Percentiles rank a stretch among this genome's conserved stretches.
Conservation (phyloP, 148 eudicot genomes). For the Nyssa sinensis region DNA sequence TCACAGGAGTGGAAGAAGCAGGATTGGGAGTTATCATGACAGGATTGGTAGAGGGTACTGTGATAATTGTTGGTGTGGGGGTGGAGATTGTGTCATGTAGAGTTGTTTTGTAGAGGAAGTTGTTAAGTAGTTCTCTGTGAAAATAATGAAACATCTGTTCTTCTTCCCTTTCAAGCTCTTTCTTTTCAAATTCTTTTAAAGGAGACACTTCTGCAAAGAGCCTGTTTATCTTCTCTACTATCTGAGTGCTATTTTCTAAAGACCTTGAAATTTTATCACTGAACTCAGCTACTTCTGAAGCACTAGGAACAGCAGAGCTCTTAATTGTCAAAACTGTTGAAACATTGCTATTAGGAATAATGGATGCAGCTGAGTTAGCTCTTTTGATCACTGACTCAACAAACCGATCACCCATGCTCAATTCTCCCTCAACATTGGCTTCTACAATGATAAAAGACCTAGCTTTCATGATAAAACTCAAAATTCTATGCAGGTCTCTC, state of each 20-base stretch:
- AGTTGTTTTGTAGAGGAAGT: conserved; percentile 19
- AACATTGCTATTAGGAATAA: conserved; percentile 13
- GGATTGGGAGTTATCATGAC: conserved; percentile 32
- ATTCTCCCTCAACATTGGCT: conserved; percentile 19
- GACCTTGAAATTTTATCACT: neutral
- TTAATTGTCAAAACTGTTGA: conserved; percentile 18
- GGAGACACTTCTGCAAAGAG: conserved; percentile 25
- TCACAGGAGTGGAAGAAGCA: conserved; percentile 22
- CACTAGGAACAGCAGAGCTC: conserved; percentile 8
- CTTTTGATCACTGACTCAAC: conserved; percentile 9
- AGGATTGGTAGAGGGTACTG: conserved; percentile 55
- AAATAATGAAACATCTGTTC: conserved; percentile 12
- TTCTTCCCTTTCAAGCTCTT: conserved; percentile 19
- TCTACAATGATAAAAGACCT: conserved; percentile 23
- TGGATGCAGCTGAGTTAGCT: conserved; percentile 2
- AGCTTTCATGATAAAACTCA: conserved; percentile 9
- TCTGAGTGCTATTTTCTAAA: neutral
- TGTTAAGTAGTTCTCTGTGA: conserved; percentile 27
- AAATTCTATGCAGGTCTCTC: conserved; percentile 12
- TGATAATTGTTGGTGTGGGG: conserved; percentile 47
- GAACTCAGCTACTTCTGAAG: conserved; percentile 15
- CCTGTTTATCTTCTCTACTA: neutral
- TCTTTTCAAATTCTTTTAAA: conserved; percentile 1
- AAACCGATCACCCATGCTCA: conserved; percentile 7
- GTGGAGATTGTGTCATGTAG: conserved; percentile 43